These are phyloP conservation scores for Saccharomycopsis microspora DNA, from an alignment of 805 yeast genomes.

Conservation along the genomic window DNA sequence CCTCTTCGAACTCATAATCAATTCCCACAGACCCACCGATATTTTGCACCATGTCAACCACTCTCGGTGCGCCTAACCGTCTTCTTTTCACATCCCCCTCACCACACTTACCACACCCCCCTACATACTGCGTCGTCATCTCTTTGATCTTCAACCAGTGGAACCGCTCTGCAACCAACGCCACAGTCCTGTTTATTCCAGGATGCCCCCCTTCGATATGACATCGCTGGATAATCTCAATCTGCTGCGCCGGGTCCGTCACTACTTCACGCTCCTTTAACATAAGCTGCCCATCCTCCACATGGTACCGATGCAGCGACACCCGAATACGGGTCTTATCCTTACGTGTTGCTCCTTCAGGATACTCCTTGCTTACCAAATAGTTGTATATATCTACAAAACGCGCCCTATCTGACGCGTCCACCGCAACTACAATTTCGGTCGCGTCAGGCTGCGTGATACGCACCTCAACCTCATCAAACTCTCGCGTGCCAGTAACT, in stretches of 20 bases:
- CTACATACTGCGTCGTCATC: conserved; percentile 54
- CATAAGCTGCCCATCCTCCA: conserved; percentile 22
- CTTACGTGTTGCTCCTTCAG: conserved; percentile 67
- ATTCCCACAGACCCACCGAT: not conserved
- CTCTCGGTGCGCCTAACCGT: not conserved
- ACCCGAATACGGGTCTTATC: conserved; percentile 85
- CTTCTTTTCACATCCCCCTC: not conserved
- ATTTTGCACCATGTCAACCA: not conserved
- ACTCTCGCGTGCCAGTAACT: not conserved
- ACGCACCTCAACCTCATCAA: not conserved
- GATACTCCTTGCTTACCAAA: conserved; percentile 77
- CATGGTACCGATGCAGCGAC: conserved; percentile 60
- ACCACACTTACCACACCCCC: conserved; percentile 55
- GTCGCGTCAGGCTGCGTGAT: conserved; percentile 3
- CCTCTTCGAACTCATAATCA: not conserved
- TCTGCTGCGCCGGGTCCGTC: conserved; percentile 60
- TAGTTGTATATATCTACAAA: conserved; percentile 73
- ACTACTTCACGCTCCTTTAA: conserved; percentile 79
- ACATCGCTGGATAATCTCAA: conserved; percentile 57
- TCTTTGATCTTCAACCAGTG: conserved; percentile 90
- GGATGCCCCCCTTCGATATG: conserved; percentile 59
- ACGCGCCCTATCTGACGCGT: conserved; percentile 21
- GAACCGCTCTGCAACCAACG: conserved; percentile 63
- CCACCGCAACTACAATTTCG: conserved; percentile 1
- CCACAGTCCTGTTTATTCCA: conserved; percentile 83